phyloP scores from a whole-genome alignment of 352 stramenopile genomes.

The Albugo candida region DNA sequence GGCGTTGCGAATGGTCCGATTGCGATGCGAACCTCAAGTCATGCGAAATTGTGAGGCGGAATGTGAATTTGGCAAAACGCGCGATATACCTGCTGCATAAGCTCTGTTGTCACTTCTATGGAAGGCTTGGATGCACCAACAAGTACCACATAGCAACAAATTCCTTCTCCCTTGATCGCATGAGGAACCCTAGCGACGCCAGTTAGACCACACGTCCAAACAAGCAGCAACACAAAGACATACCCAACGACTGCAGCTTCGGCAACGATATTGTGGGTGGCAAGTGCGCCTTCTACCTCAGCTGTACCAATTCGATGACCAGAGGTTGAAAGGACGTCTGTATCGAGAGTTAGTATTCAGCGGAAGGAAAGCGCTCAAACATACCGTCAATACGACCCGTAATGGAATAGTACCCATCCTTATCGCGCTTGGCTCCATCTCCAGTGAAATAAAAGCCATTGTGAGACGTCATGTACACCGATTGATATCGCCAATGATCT shows the following conservation, averaged over 20 bases:
- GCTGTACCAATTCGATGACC: conserved; percentile 82
- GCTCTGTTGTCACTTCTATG: conserved; percentile 31
- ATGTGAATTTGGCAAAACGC: too few relatives aligned
- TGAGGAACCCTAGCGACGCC: conserved; percentile 57
- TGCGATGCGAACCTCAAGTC: conserved; percentile 54
- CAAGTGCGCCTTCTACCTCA: conserved; percentile 80
- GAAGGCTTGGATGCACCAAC: conserved; percentile 54
- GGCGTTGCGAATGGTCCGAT: conserved; percentile 95
- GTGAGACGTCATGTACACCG: conserved; percentile 93
- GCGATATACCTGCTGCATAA: conserved; percentile 23
- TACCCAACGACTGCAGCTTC: conserved; percentile 89
- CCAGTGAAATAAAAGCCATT: conserved; percentile 95
- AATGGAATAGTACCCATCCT: conserved; percentile 97
- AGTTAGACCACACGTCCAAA: not conserved
- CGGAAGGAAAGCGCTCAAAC: not conserved
- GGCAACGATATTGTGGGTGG: conserved; percentile 81
- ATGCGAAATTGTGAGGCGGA: not conserved
- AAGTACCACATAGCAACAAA: conserved; percentile 92
- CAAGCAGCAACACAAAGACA: not conserved
- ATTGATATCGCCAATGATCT: conserved; percentile 90
- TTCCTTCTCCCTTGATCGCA: conserved; percentile 93
- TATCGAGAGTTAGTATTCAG: not conserved
- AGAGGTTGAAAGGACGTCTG: conserved; percentile 90
- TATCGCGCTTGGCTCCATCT: conserved; percentile 74
- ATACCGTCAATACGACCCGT: conserved; percentile 89